phyloP scores from a whole-genome alignment of 169 alveolate species.

The Theileria parva region DNA sequence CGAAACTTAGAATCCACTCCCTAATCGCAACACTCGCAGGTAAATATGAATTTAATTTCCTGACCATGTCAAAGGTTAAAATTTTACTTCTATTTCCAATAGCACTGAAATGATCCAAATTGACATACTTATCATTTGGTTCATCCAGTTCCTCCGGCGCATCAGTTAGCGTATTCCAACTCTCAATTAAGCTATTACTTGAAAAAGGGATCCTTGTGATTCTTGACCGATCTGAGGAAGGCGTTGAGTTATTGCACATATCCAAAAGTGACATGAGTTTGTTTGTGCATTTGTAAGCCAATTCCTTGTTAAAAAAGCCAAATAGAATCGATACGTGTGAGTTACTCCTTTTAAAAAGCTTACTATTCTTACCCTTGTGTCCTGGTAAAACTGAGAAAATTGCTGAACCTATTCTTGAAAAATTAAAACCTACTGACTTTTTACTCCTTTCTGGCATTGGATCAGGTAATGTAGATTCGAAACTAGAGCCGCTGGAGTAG shows the following conservation, averaged over 20 bases:
- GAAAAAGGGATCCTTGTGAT: slow-evolving; percentile 53
- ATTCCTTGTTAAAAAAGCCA: slow-evolving; percentile 57
- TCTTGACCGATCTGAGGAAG: slow-evolving; percentile 13
- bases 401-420: slow-evolving; percentile 8
- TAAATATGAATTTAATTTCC: slow-evolving; percentile 62
- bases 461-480: not conserved
- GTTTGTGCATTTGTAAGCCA: slow-evolving; percentile 51
- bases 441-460: not conserved
- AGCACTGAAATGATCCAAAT: not conserved
- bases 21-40: slow-evolving; percentile 77
- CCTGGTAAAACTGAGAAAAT: slow-evolving; percentile 10
- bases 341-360: not conserved
- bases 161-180: slow-evolving; percentile 15
- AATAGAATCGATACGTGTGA: slow-evolving; percentile 37
- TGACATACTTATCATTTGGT: not conserved
- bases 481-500: slow-evolving; percentile 6
- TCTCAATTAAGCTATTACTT: slow-evolving; percentile 36
- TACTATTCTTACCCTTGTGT: not conserved
- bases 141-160: slow-evolving; percentile 4
- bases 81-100: slow-evolving; percentile 28
- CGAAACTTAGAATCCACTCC: slow-evolving; percentile 73
- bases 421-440: not conserved
- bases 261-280: slow-evolving; percentile 57
- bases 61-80: slow-evolving; percentile 66
- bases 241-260: slow-evolving; percentile 9